Conservation (phyloP, 192 early-diverging fungal genomes). For the Podochytrium sp. region DNA sequence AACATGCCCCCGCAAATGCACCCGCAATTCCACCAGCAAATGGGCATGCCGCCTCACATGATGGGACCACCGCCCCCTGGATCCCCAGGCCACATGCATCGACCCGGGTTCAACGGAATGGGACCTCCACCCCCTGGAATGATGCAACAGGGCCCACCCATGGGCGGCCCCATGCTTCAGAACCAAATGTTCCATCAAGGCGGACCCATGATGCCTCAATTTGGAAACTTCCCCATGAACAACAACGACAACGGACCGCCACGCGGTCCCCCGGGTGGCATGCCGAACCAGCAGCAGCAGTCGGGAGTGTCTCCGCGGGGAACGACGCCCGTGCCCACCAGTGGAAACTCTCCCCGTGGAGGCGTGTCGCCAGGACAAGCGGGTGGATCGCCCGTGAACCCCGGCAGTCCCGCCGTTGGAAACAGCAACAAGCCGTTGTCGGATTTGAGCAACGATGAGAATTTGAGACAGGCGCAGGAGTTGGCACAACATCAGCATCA, state of each 20-base stretch:
- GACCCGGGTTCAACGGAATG: constrained; percentile 8
- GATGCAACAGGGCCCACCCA: constrained; percentile 3
- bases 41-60: constrained; percentile 18
- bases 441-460: constrained; percentile 4
- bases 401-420: no score
- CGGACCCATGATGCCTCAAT: constrained; percentile 1
- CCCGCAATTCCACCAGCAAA: not conserved
- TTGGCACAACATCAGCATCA: constrained; percentile 25
- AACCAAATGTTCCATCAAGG: constrained; percentile 21
- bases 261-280: no score
- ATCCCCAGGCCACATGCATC: not conserved
- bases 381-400: no score
- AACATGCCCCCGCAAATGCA: constrained; percentile 12
- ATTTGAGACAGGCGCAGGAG: constrained; percentile 15
- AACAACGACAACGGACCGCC: no score
- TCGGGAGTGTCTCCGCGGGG: no score
- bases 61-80: constrained; percentile 22
- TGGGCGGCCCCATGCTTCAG: constrained; percentile 14
- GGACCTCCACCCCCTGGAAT: not conserved
- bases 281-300: no score
- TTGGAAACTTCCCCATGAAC: not conserved
- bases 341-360: no score
- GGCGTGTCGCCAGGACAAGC: no score
- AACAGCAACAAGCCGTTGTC: not conserved
- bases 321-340: no score